These are phyloP conservation scores for Bruguiera gymnorhiza DNA, from an alignment of 345 rosid species.

Conservation along the genomic window DNA sequence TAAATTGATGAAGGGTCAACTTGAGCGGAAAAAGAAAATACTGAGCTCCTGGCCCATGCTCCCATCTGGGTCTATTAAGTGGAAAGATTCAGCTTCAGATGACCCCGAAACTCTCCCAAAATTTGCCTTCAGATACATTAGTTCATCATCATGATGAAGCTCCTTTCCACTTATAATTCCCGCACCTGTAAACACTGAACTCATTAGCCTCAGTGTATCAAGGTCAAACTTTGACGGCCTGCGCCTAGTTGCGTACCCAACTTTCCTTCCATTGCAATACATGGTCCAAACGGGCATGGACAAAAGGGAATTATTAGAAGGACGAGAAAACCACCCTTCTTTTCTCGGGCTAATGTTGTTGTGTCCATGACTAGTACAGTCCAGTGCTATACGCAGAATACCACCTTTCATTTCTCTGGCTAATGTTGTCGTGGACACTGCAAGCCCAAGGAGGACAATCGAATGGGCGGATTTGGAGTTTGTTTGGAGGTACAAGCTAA, in stretches of 20 bases:
- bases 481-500: conserved; percentile 55
- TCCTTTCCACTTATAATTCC: conserved; percentile 52
- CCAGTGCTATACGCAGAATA: conserved; percentile 53
- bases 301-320: conserved; percentile 20
- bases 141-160: conserved; percentile 36
- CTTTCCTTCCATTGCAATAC: conserved; percentile 66
- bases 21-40: conserved; percentile 50
- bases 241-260: conserved; percentile 58
- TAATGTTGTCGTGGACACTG: conserved; percentile 44
- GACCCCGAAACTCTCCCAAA: conserved; percentile 49
- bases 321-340: neutral
- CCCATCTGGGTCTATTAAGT: conserved; percentile 67
- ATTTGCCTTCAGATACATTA: conserved; percentile 61
- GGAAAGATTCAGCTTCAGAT: conserved; percentile 57
- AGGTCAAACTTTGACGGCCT: conserved; percentile 40
- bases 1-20: conserved; percentile 5
- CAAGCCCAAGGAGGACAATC: conserved; percentile 52
- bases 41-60: conserved; percentile 73
- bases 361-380: conserved; percentile 16
- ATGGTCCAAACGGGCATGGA: conserved; percentile 49
- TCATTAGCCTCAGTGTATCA: conserved; percentile 44
- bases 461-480: conserved; percentile 38
- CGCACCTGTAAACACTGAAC: conserved; percentile 52
- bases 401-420: conserved; percentile 75
- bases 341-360: neutral